phyloP scores from a whole-genome alignment of 305 asterid genomes.

The Solanum hybrid region DNA sequence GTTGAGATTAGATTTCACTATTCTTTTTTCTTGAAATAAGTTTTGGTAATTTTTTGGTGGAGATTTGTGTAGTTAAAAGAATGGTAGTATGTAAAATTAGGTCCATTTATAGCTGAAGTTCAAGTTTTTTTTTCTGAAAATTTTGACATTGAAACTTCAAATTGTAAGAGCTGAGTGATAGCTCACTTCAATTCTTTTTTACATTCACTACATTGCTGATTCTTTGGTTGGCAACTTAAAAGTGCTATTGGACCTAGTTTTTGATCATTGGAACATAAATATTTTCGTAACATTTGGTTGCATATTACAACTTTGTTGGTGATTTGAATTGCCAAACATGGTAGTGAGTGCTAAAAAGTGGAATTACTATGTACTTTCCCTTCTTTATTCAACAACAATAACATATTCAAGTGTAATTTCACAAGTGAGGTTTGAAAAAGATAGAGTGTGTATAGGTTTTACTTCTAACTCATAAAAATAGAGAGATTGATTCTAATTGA shows the following conservation, averaged over 20 bases:
- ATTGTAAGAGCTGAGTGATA: neutral
- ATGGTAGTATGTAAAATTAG: conserved; percentile 6
- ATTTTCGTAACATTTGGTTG: neutral
- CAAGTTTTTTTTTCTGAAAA: conserved; percentile 1
- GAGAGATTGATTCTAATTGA: too few relatives aligned
- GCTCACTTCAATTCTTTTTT: neutral
- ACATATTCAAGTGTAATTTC: neutral
- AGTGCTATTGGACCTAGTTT: neutral
- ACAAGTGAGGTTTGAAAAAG: neutral
- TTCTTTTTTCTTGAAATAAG: neutral
- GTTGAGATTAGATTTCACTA: neutral
- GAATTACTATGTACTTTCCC: neutral
- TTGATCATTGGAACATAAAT: neutral
- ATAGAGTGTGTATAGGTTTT: too few relatives aligned
- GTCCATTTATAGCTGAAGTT: conserved; percentile 11
- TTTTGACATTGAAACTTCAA: conserved; percentile 11
- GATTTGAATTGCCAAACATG: neutral
- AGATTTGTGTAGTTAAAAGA: neutral
- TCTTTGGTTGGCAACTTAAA: neutral
- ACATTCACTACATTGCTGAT: neutral
- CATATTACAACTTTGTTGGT: neutral
- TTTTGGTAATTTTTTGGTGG: conserved; percentile 4
- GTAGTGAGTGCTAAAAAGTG: neutral
- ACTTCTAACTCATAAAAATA: too few relatives aligned
- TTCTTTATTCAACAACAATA: neutral